Percentiles rank a stretch among this genome's conserved stretches.
These are phyloP conservation scores for Xylariaceae sp. DNA, from an alignment of 2,329 filamentous ascomycete species.

Conservation along the genomic window DNA sequence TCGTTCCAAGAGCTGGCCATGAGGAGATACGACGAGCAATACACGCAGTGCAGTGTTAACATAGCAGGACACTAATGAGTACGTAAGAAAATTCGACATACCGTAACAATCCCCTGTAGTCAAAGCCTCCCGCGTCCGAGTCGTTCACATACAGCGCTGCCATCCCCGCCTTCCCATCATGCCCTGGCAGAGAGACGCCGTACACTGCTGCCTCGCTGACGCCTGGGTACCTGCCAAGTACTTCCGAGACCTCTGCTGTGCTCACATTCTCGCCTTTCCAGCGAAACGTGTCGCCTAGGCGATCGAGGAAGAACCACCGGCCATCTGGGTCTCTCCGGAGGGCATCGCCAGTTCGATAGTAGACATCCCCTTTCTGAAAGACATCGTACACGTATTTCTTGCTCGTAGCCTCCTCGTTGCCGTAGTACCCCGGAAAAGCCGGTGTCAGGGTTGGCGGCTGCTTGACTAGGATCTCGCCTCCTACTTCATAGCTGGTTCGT, in stretches of 20 bases:
- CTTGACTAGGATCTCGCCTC: constrained; percentile 72
- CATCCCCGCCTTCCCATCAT: constrained; percentile 68
- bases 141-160: constrained; percentile 57
- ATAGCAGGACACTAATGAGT: not conserved
- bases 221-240: constrained; percentile 57
- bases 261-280: constrained; percentile 72
- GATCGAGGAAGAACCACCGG: constrained; percentile 67
- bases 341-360: constrained; percentile 67
- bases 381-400: constrained; percentile 66
- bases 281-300: constrained; percentile 69
- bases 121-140: constrained; percentile 45
- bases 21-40: not conserved
- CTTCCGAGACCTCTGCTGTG: constrained; percentile 64
- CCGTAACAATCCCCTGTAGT: constrained; percentile 58
- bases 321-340: constrained; percentile 60
- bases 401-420: constrained; percentile 62
- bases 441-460: constrained; percentile 51
- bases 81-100: constrained; percentile 28
- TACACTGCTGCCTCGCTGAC: constrained; percentile 69
- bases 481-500: constrained; percentile 61
- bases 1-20: not conserved
- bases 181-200: constrained; percentile 61
- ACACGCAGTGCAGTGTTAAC: not conserved
- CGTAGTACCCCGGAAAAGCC: constrained; percentile 66
- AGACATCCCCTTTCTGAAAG: constrained; percentile 65